Base-by-base conservation (phyloP, 2,329 filamentous ascomycete genomes). In the Venturia asperata region DNA sequence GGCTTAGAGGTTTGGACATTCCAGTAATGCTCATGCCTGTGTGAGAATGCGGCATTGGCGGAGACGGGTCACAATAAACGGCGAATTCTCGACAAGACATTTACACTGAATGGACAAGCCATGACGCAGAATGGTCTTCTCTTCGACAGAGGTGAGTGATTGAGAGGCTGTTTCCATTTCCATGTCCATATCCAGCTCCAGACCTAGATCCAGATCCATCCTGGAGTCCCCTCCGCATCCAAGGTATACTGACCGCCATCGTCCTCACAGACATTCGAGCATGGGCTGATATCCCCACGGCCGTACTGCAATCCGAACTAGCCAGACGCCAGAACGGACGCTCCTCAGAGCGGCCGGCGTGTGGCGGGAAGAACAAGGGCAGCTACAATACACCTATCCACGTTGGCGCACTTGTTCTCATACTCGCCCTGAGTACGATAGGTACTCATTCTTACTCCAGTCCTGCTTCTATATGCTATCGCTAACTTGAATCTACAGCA, bases 321-420 rank as follows among this genome's bases (percentile, higher is more conserved):
- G 73, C 72, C 64, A 76, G 81, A 70, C 75, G 83, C 71, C 77
- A 82, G 70, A 73, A 77, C 63, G 70, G 70, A n/a, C 68, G 78
- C 69, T 74, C 77, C 64, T 73, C 73, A 47, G 70, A 72, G 37
- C 77, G 78, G 66, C 83, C 83, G n/a, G 69, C 74, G 55, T 85
- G 83, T 71, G 83, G 82, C 34, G 78, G 77, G 55, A 73, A 74
- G 30, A 71, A 67, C 17, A 76, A 74, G 64, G 80, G 78, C 24
- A 70, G 73, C 66, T 86, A 86, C 71, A 84, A 85, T 71, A 81
- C 82, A 27, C 74, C 79, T 4, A 73, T 82, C 47, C 84, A 86
- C 72, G 81, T 86, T 65, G 77, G 80, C 69, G 84, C 84, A n/a
- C 74, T 86, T 67, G 72, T 85, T 64, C 75, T 85, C 62, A 84